These are phyloP conservation scores for Hippophae tibetana DNA, from an alignment of 306 rosid species.

Conservation along the genomic window DNA sequence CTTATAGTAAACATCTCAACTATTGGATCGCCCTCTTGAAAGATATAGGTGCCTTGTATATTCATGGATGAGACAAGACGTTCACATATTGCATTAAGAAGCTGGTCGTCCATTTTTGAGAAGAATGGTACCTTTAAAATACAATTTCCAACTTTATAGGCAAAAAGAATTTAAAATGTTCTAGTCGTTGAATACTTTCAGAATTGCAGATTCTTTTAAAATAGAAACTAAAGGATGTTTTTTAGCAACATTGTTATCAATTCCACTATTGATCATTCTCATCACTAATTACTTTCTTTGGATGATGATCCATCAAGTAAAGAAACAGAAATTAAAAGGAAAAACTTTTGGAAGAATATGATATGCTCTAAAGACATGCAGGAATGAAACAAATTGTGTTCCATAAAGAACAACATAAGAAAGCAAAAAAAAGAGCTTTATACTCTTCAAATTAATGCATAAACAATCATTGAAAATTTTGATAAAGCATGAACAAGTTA, in stretches of 20 bases:
- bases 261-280: no score
- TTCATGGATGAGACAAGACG: conserved; percentile 70
- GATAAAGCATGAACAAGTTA: not conserved
- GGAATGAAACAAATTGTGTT: no score
- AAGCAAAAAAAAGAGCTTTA: no score
- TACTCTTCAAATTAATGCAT: not conserved
- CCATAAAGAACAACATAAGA: no score
- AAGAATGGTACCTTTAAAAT: conserved; percentile 67
- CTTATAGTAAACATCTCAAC: conserved; percentile 73
- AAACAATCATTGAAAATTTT: not conserved
- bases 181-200: not conserved
- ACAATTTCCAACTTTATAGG: not conserved
- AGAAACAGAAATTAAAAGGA: no score
- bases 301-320: no score
- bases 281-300: no score
- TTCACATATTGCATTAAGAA: conserved; percentile 86
- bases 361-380: no score
- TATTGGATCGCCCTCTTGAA: conserved; percentile 79
- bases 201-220: no score
- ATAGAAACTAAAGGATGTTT: no score
- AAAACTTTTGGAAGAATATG: no score
- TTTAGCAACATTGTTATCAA: no score
- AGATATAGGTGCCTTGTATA: conserved; percentile 49
- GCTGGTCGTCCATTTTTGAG: conserved; percentile 82
- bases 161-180: not conserved